Evolutionary conservation across 2,329 filamentous ascomycete genomes (phyloP).

Genomic region (Alternaria gaisen): DNA sequence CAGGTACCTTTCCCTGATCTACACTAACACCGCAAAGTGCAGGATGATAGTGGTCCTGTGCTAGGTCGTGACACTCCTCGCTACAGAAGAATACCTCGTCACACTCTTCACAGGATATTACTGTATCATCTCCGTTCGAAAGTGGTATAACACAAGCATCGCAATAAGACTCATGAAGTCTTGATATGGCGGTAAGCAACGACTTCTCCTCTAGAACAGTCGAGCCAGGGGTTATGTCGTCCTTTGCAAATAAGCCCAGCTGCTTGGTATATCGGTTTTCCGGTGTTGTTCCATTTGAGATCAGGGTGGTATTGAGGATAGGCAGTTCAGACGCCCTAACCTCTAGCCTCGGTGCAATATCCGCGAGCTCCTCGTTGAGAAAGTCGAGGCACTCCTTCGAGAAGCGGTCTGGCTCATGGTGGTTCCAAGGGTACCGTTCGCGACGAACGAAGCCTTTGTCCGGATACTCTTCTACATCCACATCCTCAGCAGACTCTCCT

Average conservation of each 20-base stretch:
- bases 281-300: slow-evolving; percentile 55
- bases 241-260: slow-evolving; percentile 87
- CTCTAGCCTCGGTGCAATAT: slow-evolving; percentile 81
- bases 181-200: slow-evolving; percentile 86
- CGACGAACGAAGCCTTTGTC: slow-evolving; percentile 74
- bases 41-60: slow-evolving; percentile 65
- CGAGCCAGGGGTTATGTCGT: slow-evolving; percentile 80
- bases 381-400: slow-evolving; percentile 65
- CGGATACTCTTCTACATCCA: slow-evolving; percentile 67
- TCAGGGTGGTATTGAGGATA: slow-evolving; percentile 57
- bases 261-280: slow-evolving; percentile 71
- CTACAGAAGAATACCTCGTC: slow-evolving; percentile 69
- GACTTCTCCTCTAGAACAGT: slow-evolving; percentile 83
- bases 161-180: slow-evolving; percentile 84
- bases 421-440: slow-evolving; percentile 71
- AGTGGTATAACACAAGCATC: slow-evolving; percentile 85
- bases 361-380: slow-evolving; percentile 74
- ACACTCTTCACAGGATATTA: slow-evolving; percentile 63
- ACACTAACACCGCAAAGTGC: slow-evolving; percentile 65
- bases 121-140: slow-evolving; percentile 54
- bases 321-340: slow-evolving; percentile 81
- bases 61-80: slow-evolving; percentile 63
- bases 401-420: slow-evolving; percentile 67
- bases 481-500: slow-evolving; percentile 45
- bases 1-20: slow-evolving; percentile 64